A percentile compares a stretch with the other conserved stretches of the same genome.
These are phyloP conservation scores for Meyerozyma carpophila DNA, from an alignment of 1,139 yeast species.

Conservation along the genomic window DNA sequence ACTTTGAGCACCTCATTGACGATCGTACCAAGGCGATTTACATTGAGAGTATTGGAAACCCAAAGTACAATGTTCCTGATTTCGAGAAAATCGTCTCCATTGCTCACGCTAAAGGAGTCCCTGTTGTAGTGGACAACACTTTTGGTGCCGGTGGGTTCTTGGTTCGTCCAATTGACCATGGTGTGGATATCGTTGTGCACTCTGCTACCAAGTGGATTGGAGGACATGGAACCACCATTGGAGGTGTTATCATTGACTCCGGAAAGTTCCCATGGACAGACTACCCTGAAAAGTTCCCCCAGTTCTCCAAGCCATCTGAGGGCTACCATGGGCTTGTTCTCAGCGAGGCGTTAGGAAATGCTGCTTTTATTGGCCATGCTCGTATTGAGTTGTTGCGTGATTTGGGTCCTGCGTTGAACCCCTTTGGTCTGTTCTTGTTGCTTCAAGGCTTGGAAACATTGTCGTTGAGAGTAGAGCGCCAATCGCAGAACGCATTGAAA, in stretches of 20 bases:
- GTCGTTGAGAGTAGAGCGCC: conserved; percentile 90
- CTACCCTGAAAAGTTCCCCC: conserved; percentile 84
- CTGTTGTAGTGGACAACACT: conserved; percentile 93
- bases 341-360: conserved; percentile 75
- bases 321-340: conserved; percentile 88
- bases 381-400: conserved; percentile 89
- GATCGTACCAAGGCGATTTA: conserved; percentile 85
- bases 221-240: conserved; percentile 95
- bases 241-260: conserved; percentile 83
- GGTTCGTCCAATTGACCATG: conserved; percentile 78
- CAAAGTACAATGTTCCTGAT: conserved; percentile 89
- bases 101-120: conserved; percentile 86
- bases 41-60: conserved; percentile 91
- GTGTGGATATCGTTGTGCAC: conserved; percentile 82
- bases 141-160: conserved; percentile 96
- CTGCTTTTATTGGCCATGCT: conserved; percentile 74
- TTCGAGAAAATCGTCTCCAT: conserved; percentile 69
- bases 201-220: conserved; percentile 99
- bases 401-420: conserved; percentile 84
- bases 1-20: conserved; percentile 69
- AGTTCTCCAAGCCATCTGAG: conserved; percentile 82
- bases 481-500: conserved; percentile 75
- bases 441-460: conserved; percentile 92
- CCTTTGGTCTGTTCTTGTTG: conserved; percentile 81
- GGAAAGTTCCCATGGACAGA: conserved; percentile 92